A percentile compares a stretch with the other conserved stretches of the same genome.
Conservation (phyloP, 2,329 filamentous ascomycete genomes). For the Colletotrichum sp. region DNA sequence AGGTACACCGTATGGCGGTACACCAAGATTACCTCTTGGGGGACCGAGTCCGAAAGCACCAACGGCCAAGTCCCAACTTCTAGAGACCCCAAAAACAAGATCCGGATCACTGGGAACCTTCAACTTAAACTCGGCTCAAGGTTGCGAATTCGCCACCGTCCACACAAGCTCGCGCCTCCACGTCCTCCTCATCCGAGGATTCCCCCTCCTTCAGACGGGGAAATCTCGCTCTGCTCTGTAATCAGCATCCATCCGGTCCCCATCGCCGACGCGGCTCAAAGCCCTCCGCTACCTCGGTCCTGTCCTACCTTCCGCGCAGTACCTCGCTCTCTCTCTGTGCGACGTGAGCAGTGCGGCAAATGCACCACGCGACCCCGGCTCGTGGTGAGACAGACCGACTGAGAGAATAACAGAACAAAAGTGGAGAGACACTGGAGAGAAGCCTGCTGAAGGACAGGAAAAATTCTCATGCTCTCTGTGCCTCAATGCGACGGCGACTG, state of each 20-base stretch:
- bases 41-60: not conserved
- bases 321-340: not conserved
- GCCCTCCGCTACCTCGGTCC: not conserved
- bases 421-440: not conserved
- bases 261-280: not conserved
- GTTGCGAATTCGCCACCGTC: not conserved
- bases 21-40: not conserved
- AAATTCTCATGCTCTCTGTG: not conserved
- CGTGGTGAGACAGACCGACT: not conserved
- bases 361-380: not conserved
- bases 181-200: not conserved
- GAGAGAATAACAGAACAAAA: not conserved
- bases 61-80: not conserved
- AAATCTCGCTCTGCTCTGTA: not conserved
- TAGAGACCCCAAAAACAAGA: not conserved
- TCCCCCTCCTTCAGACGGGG: not conserved
- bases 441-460: not conserved
- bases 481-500: not conserved
- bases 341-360: not conserved
- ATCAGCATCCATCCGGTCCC: not conserved
- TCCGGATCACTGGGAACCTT: constrained; percentile 9
- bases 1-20: not conserved
- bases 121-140: not conserved
- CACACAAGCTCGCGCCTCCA: not conserved
- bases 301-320: not conserved